A percentile compares a stretch with the other conserved stretches of the same genome.
Evolutionary conservation across 148 eudicot genomes (phyloP).

Genomic region (Vaccinium darrowii): DNA sequence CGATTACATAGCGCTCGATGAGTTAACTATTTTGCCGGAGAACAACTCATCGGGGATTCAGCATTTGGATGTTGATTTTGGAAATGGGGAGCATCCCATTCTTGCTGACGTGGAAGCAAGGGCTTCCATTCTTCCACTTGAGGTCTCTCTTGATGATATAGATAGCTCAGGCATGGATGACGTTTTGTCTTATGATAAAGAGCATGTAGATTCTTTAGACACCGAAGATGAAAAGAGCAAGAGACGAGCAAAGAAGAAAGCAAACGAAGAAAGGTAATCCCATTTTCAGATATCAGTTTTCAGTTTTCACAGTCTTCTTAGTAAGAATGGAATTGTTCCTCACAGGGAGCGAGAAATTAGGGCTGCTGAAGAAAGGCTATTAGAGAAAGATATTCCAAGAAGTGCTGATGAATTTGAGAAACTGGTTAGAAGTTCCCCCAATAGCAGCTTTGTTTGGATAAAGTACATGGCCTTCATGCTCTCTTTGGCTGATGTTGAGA

Average conservation of each 20-base stretch:
- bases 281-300: not conserved
- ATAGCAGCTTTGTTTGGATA: constrained; percentile 89
- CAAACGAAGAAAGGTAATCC: constrained; percentile 60
- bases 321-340: constrained; percentile 1
- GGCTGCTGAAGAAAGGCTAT: constrained; percentile 86
- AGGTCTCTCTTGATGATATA: constrained; percentile 70
- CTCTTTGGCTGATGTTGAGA: constrained; percentile 73
- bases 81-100: constrained; percentile 35
- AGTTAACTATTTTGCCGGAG: constrained; percentile 11
- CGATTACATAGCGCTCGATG: constrained; percentile 25
- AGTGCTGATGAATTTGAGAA: constrained; percentile 87
- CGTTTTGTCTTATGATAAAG: constrained; percentile 24
- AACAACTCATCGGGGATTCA: constrained; percentile 20
- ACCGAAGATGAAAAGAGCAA: constrained; percentile 51
- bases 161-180: constrained; percentile 42
- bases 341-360: constrained; percentile 70
- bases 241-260: constrained; percentile 63
- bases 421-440: constrained; percentile 63
- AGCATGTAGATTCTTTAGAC: constrained; percentile 26
- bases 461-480: constrained; percentile 84
- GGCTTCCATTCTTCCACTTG: constrained; percentile 78
- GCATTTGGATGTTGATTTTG: constrained; percentile 31
- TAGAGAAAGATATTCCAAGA: constrained; percentile 63
- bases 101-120: constrained; percentile 67
- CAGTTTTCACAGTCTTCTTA: not conserved